These are phyloP conservation scores for Umbelopsis sp. DNA, from an alignment of 192 early-diverging fungal species.

Conservation along the genomic window DNA sequence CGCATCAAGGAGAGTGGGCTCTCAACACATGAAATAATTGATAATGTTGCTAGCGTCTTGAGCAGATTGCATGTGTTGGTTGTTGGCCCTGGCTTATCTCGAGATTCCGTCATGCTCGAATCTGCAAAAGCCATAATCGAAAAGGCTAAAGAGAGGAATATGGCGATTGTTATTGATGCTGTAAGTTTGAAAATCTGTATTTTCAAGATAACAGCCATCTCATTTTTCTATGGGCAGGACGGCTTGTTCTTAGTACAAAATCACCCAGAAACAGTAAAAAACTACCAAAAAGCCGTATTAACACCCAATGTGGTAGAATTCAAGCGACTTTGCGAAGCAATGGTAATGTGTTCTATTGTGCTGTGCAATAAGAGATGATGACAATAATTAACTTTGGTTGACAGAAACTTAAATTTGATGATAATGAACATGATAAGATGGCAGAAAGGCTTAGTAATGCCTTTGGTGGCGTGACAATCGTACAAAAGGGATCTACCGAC, in stretches of 20 bases:
- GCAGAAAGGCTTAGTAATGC: constrained; percentile 58
- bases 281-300: constrained; percentile 73
- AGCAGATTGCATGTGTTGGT: constrained; percentile 81
- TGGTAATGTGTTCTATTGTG: constrained; percentile 22
- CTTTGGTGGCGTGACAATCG: constrained; percentile 77
- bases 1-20: not conserved
- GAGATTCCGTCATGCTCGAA: constrained; percentile 69
- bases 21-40: constrained; percentile 42
- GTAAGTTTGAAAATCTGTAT: constrained; percentile 42
- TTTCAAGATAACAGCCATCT: not conserved
- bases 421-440: constrained; percentile 35
- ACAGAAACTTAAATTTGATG: constrained; percentile 28
- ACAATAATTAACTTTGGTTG: not conserved
- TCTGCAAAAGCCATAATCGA: constrained; percentile 68
- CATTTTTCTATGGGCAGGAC: constrained; percentile 55
- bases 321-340: constrained; percentile 66
- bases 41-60: constrained; percentile 54
- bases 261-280: constrained; percentile 67
- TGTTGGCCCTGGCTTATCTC: constrained; percentile 89
- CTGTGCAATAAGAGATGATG: not conserved
- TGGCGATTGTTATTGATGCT: constrained; percentile 91
- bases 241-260: constrained; percentile 77
- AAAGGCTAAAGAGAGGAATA: constrained; percentile 55
- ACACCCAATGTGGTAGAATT: constrained; percentile 94
- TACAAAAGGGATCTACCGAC: constrained; percentile 80